Percentiles rank a stretch among this genome's conserved stretches.
Conservation (phyloP, 108 stramenopile genomes). For the Aurantiochytrium sp. region DNA sequence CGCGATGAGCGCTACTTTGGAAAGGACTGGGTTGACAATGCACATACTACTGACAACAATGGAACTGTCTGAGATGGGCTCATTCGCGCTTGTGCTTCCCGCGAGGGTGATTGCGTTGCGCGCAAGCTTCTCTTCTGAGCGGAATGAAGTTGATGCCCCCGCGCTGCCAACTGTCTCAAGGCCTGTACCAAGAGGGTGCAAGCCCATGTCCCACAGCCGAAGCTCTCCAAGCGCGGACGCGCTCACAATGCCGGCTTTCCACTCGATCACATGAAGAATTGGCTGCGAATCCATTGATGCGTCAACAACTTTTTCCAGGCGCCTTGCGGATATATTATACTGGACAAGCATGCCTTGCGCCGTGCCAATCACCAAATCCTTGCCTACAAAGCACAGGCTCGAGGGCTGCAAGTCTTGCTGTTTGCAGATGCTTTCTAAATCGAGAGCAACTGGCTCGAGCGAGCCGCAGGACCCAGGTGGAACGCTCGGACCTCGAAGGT, state of each 20-base stretch:
- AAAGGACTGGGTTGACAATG: neutral
- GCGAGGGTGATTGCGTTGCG: too few species aligned
- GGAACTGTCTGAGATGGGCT: too few species aligned
- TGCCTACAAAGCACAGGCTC: neutral
- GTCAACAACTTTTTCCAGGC: neutral
- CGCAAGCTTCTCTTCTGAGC: too few species aligned
- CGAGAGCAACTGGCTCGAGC: neutral
- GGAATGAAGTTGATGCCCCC: too few species aligned
- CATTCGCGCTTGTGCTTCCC: too few species aligned
- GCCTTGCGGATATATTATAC: neutral
- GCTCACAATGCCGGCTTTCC: neutral
- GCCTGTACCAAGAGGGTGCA: neutral
- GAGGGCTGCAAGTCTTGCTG: neutral
- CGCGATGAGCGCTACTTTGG: neutral
- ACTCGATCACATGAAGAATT: neutral
- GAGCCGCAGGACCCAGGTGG: too few species aligned
- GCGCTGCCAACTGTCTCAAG: neutral
- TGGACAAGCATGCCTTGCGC: neutral
- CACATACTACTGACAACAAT: neutral
- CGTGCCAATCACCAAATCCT: neutral
- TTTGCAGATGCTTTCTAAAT: neutral
- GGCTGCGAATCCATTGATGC: neutral
- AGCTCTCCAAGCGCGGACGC: neutral
- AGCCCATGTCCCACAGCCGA: neutral
- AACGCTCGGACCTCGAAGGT: too few species aligned